These are phyloP conservation scores for Lasiosphaeriaceae sp. DNA, from an alignment of 495 filamentous ascomycete species.

Conservation along the genomic window DNA sequence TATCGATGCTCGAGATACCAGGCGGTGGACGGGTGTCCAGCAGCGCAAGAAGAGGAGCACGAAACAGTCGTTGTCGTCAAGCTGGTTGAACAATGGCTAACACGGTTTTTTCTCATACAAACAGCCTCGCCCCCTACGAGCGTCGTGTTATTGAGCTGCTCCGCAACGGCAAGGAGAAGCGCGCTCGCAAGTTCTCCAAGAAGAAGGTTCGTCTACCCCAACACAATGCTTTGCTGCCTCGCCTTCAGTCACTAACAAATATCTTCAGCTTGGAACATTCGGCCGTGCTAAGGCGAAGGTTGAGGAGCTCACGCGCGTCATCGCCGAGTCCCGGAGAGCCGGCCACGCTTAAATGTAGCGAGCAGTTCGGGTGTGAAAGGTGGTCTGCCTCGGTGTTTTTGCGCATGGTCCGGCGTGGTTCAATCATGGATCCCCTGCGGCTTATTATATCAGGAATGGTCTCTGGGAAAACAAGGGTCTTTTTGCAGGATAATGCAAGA, in stretches of 20 bases:
- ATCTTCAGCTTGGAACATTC: slow-evolving; percentile 79
- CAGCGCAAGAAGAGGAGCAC: background rate
- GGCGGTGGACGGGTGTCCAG: too few relatives aligned
- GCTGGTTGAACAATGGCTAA: slow-evolving; percentile 13
- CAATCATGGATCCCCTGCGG: slow-evolving; percentile 11
- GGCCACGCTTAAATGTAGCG: slow-evolving; percentile 62
- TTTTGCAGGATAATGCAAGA: slow-evolving; percentile 5
- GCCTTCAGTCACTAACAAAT: slow-evolving; percentile 4
- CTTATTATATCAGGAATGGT: slow-evolving; percentile 13
- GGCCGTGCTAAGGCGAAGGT: slow-evolving; percentile 98
- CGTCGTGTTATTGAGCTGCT: slow-evolving; percentile 97
- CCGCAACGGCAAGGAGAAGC: slow-evolving; percentile 98
- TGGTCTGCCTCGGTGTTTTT: slow-evolving; percentile 20
- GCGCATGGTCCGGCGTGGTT: slow-evolving; percentile 18
- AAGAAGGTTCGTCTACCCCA: slow-evolving; percentile 66
- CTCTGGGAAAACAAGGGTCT: slow-evolving; percentile 6
- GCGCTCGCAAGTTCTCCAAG: slow-evolving; percentile 98
- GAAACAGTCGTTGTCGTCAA: background rate
- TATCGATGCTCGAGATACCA: too few relatives aligned
- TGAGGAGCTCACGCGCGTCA: slow-evolving; percentile 94
- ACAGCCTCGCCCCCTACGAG: slow-evolving; percentile 85
- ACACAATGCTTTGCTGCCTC: background rate
- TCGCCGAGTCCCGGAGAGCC: slow-evolving; percentile 85
- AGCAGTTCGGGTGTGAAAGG: slow-evolving; percentile 5
- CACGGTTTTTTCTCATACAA: slow-evolving; percentile 13